Base-by-base conservation (phyloP, 2,329 filamentous ascomycete genomes). In the Aureobasidium sp. region DNA sequence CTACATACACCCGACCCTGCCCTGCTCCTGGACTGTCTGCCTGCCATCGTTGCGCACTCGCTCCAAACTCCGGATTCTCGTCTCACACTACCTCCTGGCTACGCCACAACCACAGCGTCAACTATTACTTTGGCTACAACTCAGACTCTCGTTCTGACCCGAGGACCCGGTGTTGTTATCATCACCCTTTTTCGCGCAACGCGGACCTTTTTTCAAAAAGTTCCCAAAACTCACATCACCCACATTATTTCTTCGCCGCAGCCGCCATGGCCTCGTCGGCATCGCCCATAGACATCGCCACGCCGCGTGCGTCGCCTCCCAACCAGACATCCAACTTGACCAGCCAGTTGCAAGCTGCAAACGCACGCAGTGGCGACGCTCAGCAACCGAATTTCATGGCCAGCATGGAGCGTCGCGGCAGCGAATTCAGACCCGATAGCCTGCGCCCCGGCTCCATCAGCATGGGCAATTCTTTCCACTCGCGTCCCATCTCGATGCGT, bases 241-340 rank as follows among this genome's bases (percentile, higher is more conserved):
- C 48, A 44, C 42, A 58, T 34, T 32, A 44, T 29, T 60, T 64
- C 45, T 49, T 58, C 45, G 53, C 63, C 36, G 54, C 66, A 6
- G n/a, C 65, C 73, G 76, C 70, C 67, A 84, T 84, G 81, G 79
- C 79, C 64, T 77, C 77, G 65, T 72, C 77, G 60, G 79, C 81
- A 64, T 76, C 78, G 63, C 83, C 84, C 49, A 83, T 86, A 71
- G 81, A 86, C 71, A 85, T 86, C 69, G 75, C 81, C 68, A 77
- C 79, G 62, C 74, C 77, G 63, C 79, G 79, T 66, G 83, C 82
- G 59, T 78, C 82, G 66, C 84, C 82, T 36, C 83, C 84, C 64
- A 82, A 81, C 69, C 83, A 85, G 72, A 81, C 82, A 11, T 86
- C 84, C 39, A 85, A 85, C 68, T 75, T 86, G 66, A 86, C 83